phyloP scores from a whole-genome alignment of 1,139 yeast species.

The Suhomyces bolitotheri region DNA sequence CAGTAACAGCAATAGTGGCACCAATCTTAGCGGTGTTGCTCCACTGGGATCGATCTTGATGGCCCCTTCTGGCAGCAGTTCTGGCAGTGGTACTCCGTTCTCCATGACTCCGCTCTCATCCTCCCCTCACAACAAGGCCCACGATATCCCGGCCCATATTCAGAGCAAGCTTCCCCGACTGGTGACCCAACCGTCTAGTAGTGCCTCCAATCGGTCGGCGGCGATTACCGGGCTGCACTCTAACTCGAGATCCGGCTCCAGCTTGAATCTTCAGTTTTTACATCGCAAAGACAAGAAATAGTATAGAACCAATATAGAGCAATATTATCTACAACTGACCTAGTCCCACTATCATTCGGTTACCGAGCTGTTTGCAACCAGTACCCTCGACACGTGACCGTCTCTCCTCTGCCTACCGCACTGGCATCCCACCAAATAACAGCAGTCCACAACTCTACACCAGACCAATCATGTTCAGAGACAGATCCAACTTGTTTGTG shows the following conservation, averaged over 20 bases:
- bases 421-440: no score
- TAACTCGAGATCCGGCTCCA: constrained; percentile 18
- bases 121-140: constrained; percentile 11
- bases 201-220: constrained; percentile 37
- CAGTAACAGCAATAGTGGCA: constrained; percentile 8
- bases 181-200: constrained; percentile 28
- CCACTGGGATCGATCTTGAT: no score
- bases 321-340: no score
- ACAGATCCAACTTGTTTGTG: constrained; percentile 67
- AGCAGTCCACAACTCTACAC: no score
- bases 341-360: no score
- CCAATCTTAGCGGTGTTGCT: constrained; percentile 1
- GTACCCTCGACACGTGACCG: no score
- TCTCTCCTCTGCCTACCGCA: no score
- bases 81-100: constrained; percentile 9
- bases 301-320: no score
- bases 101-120: constrained; percentile 13
- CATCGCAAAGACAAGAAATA: constrained; percentile 16
- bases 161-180: constrained; percentile 5
- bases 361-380: no score
- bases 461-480: constrained; percentile 78
- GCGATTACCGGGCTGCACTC: constrained; percentile 18
- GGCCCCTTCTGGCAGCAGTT: constrained; percentile 2
- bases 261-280: constrained; percentile 19
- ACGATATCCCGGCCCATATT: constrained; percentile 12